Conservation (phyloP, 768 basidiomycete genomes). For the Termitomyces sp. region DNA sequence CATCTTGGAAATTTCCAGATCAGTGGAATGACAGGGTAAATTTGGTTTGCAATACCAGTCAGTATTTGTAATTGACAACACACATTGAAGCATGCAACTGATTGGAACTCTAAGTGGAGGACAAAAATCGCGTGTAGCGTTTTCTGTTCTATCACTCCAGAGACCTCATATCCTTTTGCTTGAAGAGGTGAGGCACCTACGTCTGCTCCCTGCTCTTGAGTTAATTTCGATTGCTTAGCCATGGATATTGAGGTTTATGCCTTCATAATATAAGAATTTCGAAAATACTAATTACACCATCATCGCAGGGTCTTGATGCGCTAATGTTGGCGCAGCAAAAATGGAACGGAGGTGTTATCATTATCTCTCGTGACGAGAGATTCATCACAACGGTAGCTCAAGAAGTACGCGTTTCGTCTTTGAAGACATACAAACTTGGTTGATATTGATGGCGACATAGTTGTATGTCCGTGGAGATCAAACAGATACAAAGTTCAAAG, state of each 20-base stretch:
- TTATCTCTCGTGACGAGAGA: slow-evolving; percentile 93
- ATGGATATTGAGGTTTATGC: slow-evolving; percentile 79
- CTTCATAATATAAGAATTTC: background rate
- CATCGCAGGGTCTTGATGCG: slow-evolving; percentile 84
- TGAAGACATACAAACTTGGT: background rate
- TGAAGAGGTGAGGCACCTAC: slow-evolving; percentile 69
- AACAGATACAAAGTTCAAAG: slow-evolving; percentile 77
- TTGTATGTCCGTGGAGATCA: slow-evolving; percentile 92
- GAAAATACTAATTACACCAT: background rate
- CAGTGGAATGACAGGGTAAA: slow-evolving; percentile 89
- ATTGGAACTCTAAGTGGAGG: slow-evolving; percentile 94
- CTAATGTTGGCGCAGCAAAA: slow-evolving; percentile 76
- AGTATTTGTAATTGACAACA: background rate
- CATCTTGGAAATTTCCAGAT: slow-evolving; percentile 98
- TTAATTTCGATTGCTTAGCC: slow-evolving; percentile 43
- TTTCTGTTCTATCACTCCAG: slow-evolving; percentile 81
- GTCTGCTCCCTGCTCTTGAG: background rate
- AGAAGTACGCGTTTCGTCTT: slow-evolving; percentile 48
- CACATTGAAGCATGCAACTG: slow-evolving; percentile 62
- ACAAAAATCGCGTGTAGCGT: slow-evolving; percentile 95
- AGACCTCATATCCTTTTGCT: slow-evolving; percentile 89
- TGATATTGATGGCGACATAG: slow-evolving; percentile 33
- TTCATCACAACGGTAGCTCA: slow-evolving; percentile 90
- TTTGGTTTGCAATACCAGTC: slow-evolving; percentile 3
- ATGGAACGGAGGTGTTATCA: slow-evolving; percentile 91